Evolutionary conservation across 139 green algal genomes (phyloP).

Genomic region (Edaphochlamys debaryana): DNA sequence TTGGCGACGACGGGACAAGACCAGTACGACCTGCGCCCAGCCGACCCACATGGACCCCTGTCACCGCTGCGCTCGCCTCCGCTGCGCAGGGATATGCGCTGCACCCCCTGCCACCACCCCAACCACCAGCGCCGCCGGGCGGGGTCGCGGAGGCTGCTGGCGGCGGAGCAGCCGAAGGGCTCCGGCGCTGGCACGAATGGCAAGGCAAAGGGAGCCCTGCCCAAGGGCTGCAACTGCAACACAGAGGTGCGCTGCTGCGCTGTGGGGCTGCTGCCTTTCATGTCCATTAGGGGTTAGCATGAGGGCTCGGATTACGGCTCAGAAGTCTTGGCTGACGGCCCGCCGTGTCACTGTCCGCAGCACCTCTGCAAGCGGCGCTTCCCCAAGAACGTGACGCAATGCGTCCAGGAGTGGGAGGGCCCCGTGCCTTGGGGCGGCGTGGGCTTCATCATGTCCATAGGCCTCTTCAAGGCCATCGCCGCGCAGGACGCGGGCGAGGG

Average conservation of each 20-base stretch:
- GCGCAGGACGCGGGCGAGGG: neutral
- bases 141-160: neutral
- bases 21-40: too few species aligned
- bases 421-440: slow-evolving; percentile 32
- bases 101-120: neutral
- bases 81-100: neutral
- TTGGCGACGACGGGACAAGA: too few species aligned
- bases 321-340: neutral
- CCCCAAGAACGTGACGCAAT: slow-evolving; percentile 10
- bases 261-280: too few species aligned
- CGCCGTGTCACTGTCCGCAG: neutral
- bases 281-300: neutral
- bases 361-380: slow-evolving; percentile 22
- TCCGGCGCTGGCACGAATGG: neutral
- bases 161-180: neutral
- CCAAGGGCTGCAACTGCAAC: slow-evolving; percentile 27
- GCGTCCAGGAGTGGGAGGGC: slow-evolving; percentile 23
- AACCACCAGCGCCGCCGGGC: too few species aligned
- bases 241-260: neutral
- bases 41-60: too few species aligned
- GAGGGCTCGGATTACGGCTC: neutral
- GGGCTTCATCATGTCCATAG: slow-evolving; percentile 36
- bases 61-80: too few species aligned
- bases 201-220: neutral
- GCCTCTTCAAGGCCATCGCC: slow-evolving; percentile 18